Percentiles rank a stretch among this genome's conserved stretches.
Evolutionary conservation across 78 protist genomes (phyloP).

Genomic region (Mastigamoeba balamuthi): DNA sequence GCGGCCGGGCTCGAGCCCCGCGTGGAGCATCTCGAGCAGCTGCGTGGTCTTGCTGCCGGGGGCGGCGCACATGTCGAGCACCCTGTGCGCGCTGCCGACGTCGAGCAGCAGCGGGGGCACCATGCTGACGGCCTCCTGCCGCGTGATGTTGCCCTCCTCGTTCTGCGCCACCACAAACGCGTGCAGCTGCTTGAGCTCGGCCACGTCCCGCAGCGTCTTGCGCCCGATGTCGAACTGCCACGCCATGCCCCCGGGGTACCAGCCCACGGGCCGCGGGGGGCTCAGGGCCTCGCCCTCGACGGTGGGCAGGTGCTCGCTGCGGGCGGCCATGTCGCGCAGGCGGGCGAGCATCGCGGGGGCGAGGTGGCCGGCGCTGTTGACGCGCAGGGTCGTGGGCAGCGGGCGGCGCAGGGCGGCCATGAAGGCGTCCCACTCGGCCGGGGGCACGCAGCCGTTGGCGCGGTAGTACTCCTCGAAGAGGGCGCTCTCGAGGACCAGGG

Average conservation of each 20-base stretch:
- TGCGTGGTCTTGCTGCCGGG: constrained; percentile 97
- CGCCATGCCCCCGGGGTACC: constrained; percentile 49
- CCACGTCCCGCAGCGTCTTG: constrained; percentile 22
- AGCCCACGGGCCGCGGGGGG: constrained; percentile 1
- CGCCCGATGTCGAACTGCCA: constrained; percentile 28
- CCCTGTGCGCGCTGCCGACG: constrained; percentile 23
- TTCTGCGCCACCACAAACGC: constrained; percentile 25
- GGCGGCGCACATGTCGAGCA: constrained; percentile 97
- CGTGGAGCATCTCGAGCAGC: constrained; percentile 72
- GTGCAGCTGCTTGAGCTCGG: constrained; percentile 11
- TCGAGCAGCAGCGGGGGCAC: constrained; percentile 50
- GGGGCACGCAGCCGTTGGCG: too few species aligned
- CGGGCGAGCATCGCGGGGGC: neutral
- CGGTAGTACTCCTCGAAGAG: too few species aligned
- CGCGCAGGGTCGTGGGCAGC: constrained; percentile 45
- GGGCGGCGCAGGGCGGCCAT: constrained; percentile 17
- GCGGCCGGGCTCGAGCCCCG: neutral
- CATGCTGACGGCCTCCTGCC: constrained; percentile 65
- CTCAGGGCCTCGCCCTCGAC: constrained; percentile 10
- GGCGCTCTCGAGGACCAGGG: too few species aligned
- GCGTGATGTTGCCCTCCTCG: constrained; percentile 43
- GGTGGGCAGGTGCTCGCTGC: neutral
- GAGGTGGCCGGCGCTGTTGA: constrained; percentile 16
- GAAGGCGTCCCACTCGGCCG: constrained; percentile 20
- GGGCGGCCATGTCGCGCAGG: neutral